Evolutionary conservation across 202 grass and related monocot species (phyloP), one percentile per base, ranked within the genome.

Genomic region (Panicum hallii): DNA sequence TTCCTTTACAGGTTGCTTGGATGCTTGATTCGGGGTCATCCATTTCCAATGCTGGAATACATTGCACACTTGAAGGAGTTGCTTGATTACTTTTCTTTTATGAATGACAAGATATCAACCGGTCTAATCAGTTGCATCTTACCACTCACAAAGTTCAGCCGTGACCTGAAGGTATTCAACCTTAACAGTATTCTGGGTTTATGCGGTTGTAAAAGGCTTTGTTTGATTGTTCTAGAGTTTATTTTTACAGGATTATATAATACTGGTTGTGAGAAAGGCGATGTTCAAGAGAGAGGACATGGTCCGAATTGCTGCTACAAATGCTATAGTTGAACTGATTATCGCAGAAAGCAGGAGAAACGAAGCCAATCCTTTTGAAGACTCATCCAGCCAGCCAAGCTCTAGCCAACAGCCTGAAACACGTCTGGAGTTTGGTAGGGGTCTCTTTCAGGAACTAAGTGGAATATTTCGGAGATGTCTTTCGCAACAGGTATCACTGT

Each of bases 261-360:
- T 97, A 79, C 79, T 97, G 69, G 95, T 97, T 73, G 85, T 87
- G 79, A 91, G 95, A 75, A 97, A 95, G 83, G 92, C 95, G 41
- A 97, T 95, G 92, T 97, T 97, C 77, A 95, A 93, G 75, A 84
- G 85, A 80, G 92, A 93, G 76, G 90, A 93, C 53, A 79, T 55
- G 72, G 85, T 95, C 45, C 88, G 89, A 12, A 79, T 95, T 60
- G 87, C 95, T 64, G 90, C 95, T 82, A 88, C 79, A 84, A 91
- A 88, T 86, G 87, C 92, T 86, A 88, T 97, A 60, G 70, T 91
- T 66, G 85, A 97, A 70, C 63, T 95, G 72, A 97, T 97, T 84
- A 75, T 89, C 32, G 82, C 84, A 50, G 84, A 97, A 72, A 85
- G 32, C 49, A 85, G 64, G 65, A 93, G 75, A 93, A 90, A 79